A percentile compares a stretch with the other conserved stretches of the same genome.
These are phyloP conservation scores for Raffaelea arxii DNA, from an alignment of 2,329 filamentous ascomycete genomes.

Conservation along the genomic window DNA sequence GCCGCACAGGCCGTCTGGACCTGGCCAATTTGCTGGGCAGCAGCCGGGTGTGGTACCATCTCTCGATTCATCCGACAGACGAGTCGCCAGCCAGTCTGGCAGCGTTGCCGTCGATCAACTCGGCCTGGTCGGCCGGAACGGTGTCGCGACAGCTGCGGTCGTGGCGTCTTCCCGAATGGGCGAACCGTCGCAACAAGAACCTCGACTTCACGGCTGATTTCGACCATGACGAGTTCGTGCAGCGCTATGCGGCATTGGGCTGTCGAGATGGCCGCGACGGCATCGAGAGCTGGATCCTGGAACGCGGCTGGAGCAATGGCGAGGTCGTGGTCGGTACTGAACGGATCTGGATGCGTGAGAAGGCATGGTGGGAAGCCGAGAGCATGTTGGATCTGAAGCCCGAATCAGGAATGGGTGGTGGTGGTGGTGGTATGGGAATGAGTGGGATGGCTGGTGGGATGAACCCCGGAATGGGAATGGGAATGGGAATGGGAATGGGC, in stretches of 20 bases:
- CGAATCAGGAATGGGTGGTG: constrained; percentile 21
- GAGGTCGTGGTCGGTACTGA: constrained; percentile 87
- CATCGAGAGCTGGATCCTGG: constrained; percentile 86
- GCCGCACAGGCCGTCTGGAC: constrained; percentile 69
- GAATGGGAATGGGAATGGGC: constrained; percentile 23
- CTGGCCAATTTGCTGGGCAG: constrained; percentile 64
- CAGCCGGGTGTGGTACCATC: constrained; percentile 91
- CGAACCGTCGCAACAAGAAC: constrained; percentile 80
- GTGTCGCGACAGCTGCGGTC: constrained; percentile 87
- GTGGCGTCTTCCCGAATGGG: constrained; percentile 94
- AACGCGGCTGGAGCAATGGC: constrained; percentile 96
- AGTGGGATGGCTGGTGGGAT: constrained; percentile 14
- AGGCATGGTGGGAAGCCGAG: constrained; percentile 96
- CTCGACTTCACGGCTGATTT: constrained; percentile 97
- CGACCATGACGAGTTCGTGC: constrained; percentile 82
- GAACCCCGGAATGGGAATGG: constrained; percentile 13
- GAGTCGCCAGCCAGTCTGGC: constrained; percentile 67
- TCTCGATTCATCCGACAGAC: constrained; percentile 85
- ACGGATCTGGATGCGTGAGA: constrained; percentile 90
- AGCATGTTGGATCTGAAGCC: constrained; percentile 87
- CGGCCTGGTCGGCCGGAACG: constrained; percentile 84
- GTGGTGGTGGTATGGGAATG: constrained; percentile 10
- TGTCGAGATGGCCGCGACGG: constrained; percentile 87
- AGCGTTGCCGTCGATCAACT: constrained; percentile 61
- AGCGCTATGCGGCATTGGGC: constrained; percentile 72